Base-by-base conservation (phyloP, 192 early-diverging fungal species). In the Dissophora ornata region DNA sequence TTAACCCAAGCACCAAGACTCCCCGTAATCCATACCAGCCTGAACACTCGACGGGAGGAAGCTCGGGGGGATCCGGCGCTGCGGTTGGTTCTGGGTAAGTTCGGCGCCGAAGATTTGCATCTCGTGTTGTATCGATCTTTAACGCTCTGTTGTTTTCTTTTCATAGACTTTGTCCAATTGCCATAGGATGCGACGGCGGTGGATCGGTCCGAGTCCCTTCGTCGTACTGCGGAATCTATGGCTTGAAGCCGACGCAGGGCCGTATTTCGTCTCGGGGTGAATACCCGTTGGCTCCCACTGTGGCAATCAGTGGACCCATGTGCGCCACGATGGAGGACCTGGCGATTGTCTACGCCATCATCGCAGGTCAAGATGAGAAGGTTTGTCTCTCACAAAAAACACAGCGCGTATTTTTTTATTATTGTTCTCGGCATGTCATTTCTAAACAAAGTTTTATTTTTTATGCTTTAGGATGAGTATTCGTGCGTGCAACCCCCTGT, bases 121-220 rank as follows among this genome's bases (percentile, higher is more conserved):
- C n/a, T n/a, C n/a, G n/a, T 47, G 8, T 47, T 47, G 16, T 8
- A 47, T 21, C 18, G 18, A 47, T 47, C n/a, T 29, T 29, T 45
- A n/a, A 46, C 60, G 24, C 45, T n/a, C 13, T 19, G 19, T n/a
- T 38, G 10, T 4, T 38, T n/a, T 26, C 42, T 0, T 36, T 33
- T 16, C 16, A 22, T 41, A 75, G 71, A 19, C 63, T 91, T 21
- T 83, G 77, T 48, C 91, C 93, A 19, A 85, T 93, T 30, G 84
- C 86, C 25, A 84, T 94, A 50, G 93, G 93, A 21, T 82, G 85
- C 26, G 88, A 92, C 85, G 87, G 89, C 13, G 92, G 91, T 42
- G 90, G 92, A 45, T 88, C 84, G 1, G 80, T 91, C 19, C 80
- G 91, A 33, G 84, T 92, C 44, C 93, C 93, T 22, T 79, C 89